Evolutionary conservation across 2,329 filamentous ascomycete genomes (phyloP), one percentile per base, ranked within the genome.

Genomic region (Alternaria ethzedia): DNA sequence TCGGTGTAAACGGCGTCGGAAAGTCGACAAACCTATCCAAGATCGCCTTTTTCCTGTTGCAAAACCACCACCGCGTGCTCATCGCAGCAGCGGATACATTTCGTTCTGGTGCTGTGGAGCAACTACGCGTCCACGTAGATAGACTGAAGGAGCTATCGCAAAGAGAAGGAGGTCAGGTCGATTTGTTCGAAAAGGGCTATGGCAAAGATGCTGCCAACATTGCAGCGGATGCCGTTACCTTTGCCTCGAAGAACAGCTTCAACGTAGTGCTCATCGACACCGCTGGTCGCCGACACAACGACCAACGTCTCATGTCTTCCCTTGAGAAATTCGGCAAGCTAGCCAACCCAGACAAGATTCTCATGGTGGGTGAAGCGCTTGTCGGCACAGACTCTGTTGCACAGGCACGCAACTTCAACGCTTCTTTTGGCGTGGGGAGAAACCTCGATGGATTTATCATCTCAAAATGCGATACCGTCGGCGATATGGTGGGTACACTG

Each of bases 21-120:
- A 99, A 99, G 83, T 97, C 94, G 15, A 99, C 96, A 56, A 98
- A 97, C 78, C 86, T 99, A 41, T 95, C 93, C 80, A 99, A 99
- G 82, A 97, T 99, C 70, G 97, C 94, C 80, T 99, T 96, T 83
- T 99, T 99, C 83, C 86, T 99, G 41, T 86, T 99, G 30, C 95
- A 99, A 81, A 99, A 99, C 84, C 94, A 96, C 79, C 96, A 97
- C 84, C 92, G 92, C 76, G 94, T 99, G 15, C 87, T 99, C 61
- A 93, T 99, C 70, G 95, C 93, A 13, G 95, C 96, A 10, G 96
- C 93, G 72, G 95, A 99, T 80, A 99, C 96, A 3, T 99, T 99
- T 86, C 91, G 96, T 70, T 97, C 94, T 10, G 96, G 96, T 32
- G 96, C 96, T 43, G 96, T 99, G 56, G 96, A 99, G 83, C 96